Evolutionary conservation across 2,329 filamentous ascomycete genomes (phyloP), one percentile per base, ranked within the genome.

Genomic region (Beauveria pseudobassiana): DNA sequence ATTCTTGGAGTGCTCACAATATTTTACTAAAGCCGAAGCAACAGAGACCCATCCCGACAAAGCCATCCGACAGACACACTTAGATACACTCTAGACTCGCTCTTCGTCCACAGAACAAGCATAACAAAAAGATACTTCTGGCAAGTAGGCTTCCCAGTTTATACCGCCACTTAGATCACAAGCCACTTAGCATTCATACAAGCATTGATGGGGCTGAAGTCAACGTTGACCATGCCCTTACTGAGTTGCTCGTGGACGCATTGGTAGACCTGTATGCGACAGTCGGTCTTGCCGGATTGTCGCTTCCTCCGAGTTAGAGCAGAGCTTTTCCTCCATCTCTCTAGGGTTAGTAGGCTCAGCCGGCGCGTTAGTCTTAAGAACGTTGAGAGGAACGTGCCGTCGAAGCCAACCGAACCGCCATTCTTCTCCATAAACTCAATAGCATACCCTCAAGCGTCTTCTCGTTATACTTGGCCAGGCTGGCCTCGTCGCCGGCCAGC

Each of bases 361-460:
- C 18, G 52, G 22, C 12, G 38, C 52, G 12, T 43, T 18, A 1
- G 16, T 5, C 52, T 45, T 30, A 1, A 55, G 52, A 12, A 12
- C 7, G 38, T 18, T 30, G 2, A 55, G 52, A 10, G 52, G 40
- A 55, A 55, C 18, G 3, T 20, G 38, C 40, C 52, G 9, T 55
- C 52, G 8, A 16, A 55, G 1, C 52, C 40, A 8, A 55, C 52
- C 38, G 24, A 16, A 12, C 16, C 40, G 5, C 52, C 52, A 16
- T 55, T 55, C 40, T 55, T 55, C 18, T 55, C 16, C 52, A 55
- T 55, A 18, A 55, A 55, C 14, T 55, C 52, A 43, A 55, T 55
- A 1, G 52, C 52, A n/a, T 55, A 55, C 18, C 16, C 40, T 55
- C 40, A 4, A 55, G 52, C 38, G 52, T 12, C 52, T 55, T 55